Percentiles rank a stretch among this genome's conserved stretches.
Conservation (phyloP, 345 rosid genomes). For the Brassica rapa region DNA sequence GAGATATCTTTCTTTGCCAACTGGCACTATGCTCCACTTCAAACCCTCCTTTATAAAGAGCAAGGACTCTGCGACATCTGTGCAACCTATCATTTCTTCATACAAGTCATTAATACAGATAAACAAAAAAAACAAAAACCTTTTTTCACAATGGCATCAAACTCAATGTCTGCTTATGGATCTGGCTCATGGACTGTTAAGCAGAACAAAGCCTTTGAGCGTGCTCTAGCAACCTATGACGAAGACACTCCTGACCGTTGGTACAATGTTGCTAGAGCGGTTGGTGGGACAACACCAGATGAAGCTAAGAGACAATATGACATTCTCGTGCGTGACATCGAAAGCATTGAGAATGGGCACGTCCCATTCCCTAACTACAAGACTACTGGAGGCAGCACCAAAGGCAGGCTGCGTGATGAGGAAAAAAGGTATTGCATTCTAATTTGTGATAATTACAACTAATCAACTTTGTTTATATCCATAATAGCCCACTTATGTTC, state of each 20-base stretch:
- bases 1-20: conserved; percentile 41
- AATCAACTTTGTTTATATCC: conserved; percentile 23
- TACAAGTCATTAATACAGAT: neutral
- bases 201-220: conserved; percentile 95
- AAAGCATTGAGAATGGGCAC: conserved; percentile 73
- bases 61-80: conserved; percentile 50
- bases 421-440: conserved; percentile 45
- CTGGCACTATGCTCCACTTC: conserved; percentile 41
- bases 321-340: conserved; percentile 67
- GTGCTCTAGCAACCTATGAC: conserved; percentile 86
- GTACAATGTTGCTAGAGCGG: conserved; percentile 89
- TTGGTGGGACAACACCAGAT: conserved; percentile 81
- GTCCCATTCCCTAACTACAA: conserved; percentile 86
- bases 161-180: conserved; percentile 74
- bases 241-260: conserved; percentile 97
- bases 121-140: neutral
- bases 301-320: conserved; percentile 87
- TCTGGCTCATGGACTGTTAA: conserved; percentile 73
- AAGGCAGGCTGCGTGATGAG: conserved; percentile 39
- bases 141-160: conserved; percentile 59
- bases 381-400: conserved; percentile 43
- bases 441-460: conserved; percentile 7
- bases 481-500: conserved; percentile 1
- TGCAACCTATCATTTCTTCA: conserved; percentile 41
- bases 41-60: conserved; percentile 59